Percentiles rank a stretch among this genome's conserved stretches.
These are phyloP conservation scores for Arachnomyces sp. DNA, from an alignment of 2,329 filamentous ascomycete species.

Conservation along the genomic window DNA sequence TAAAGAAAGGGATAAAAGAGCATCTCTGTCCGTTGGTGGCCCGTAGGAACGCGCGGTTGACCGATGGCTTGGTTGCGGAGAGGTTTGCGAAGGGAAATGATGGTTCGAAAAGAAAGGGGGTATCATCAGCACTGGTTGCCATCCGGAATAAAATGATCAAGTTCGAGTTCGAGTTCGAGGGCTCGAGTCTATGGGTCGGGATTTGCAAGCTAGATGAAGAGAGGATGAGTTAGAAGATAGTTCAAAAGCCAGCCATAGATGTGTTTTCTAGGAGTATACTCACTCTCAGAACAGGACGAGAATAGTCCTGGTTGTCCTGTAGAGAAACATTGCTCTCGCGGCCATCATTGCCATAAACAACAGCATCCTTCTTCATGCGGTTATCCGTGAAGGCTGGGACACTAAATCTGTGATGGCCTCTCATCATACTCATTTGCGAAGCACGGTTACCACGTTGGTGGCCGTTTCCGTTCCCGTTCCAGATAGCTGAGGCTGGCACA, in stretches of 20 bases:
- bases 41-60: too few relatives aligned
- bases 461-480: neutral
- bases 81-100: too few relatives aligned
- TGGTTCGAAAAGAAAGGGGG: too few relatives aligned
- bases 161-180: too few relatives aligned
- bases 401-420: constrained; percentile 7
- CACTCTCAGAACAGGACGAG: constrained; percentile 36
- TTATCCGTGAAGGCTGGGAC: constrained; percentile 34
- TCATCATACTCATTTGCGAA: constrained; percentile 28
- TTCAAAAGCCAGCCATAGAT: too few relatives aligned
- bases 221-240: too few relatives aligned
- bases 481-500: constrained; percentile 18
- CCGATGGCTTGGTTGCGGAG: too few relatives aligned
- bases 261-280: constrained; percentile 11
- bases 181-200: too few relatives aligned
- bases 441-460: constrained; percentile 23
- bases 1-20: too few relatives aligned
- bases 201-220: neutral
- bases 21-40: too few relatives aligned
- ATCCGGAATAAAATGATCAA: too few relatives aligned
- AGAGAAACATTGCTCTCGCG: constrained; percentile 38
- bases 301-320: constrained; percentile 42
- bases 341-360: constrained; percentile 33
- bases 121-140: too few relatives aligned
- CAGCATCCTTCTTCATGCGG: constrained; percentile 36